Conservation (phyloP, 768 basidiomycete genomes). For the Aureoboletus auriporus region DNA sequence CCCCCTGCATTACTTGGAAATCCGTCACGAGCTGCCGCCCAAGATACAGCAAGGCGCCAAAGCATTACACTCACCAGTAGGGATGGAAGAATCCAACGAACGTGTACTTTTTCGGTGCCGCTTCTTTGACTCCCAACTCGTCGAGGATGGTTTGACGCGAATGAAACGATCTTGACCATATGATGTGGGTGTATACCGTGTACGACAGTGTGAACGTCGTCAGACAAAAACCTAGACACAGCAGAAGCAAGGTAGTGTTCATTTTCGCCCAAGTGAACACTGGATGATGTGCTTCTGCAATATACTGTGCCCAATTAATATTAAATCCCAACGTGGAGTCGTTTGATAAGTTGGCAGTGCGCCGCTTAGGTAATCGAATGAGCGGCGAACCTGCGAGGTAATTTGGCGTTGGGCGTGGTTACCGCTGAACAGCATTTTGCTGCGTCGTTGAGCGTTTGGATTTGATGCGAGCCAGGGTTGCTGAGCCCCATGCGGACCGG, state of each 20-base stretch:
- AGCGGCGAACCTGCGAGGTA: background rate
- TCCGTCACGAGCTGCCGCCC: constrained; percentile 32
- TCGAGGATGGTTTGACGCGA: constrained; percentile 19
- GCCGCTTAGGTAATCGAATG: background rate
- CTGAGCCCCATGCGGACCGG: background rate
- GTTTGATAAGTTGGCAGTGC: no score
- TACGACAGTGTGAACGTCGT: constrained; percentile 15
- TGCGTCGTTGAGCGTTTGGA: background rate
- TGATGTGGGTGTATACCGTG: constrained; percentile 19
- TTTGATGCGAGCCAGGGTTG: background rate
- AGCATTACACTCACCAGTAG: constrained; percentile 66
- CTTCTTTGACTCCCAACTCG: constrained; percentile 8
- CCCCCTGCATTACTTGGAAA: constrained; percentile 84
- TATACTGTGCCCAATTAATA: no score
- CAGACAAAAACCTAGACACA: constrained; percentile 12
- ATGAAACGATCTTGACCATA: constrained; percentile 20
- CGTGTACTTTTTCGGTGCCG: constrained; percentile 11
- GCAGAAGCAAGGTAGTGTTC: constrained; percentile 11
- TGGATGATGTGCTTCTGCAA: background rate
- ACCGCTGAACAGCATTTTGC: no score
- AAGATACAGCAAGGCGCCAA: background rate
- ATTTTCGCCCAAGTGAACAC: constrained; percentile 4
- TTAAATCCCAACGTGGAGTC: background rate
- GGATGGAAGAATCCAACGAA: constrained; percentile 92
- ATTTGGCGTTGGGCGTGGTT: background rate